These are phyloP conservation scores for Pancytospora philotis DNA, from an alignment of 371 early-diverging fungal genomes.

Conservation along the genomic window DNA sequence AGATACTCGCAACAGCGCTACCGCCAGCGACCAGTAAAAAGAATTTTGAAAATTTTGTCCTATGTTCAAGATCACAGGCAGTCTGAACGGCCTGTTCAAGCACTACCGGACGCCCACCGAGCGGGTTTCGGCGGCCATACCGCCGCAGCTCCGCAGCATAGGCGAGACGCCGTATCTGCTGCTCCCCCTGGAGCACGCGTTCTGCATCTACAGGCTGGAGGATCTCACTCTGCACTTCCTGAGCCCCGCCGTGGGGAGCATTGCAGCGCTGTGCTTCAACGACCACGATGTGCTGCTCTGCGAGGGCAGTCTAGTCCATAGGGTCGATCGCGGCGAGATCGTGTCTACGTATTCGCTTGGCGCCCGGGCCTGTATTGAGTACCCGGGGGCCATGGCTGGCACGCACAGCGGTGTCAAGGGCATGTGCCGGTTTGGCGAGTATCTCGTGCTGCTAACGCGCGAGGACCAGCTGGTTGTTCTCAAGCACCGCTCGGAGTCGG, in stretches of 20 bases:
- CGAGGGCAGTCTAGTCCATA: not conserved
- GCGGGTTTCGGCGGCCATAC: not conserved
- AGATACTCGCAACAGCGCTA: too few relatives aligned
- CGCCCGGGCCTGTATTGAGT: too few relatives aligned
- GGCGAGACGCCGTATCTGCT: constrained; percentile 4
- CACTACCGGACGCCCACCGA: constrained; percentile 6
- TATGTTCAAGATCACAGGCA: too few relatives aligned
- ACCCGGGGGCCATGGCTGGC: not conserved
- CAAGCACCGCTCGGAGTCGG: not conserved
- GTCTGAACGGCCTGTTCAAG: too few relatives aligned
- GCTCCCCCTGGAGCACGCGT: constrained; percentile 9
- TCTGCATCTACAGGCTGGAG: constrained; percentile 8
- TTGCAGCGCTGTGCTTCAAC: not conserved
- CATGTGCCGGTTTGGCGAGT: not conserved
- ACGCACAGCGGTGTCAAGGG: not conserved
- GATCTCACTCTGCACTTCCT: constrained; percentile 18
- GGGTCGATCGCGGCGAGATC: not conserved
- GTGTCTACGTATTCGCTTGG: not conserved
- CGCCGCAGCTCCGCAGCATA: not conserved
- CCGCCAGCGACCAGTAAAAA: too few relatives aligned
- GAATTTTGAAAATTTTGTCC: too few relatives aligned
- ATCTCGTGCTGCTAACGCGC: not conserved
- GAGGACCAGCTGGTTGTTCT: not conserved
- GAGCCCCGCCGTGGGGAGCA: not conserved
- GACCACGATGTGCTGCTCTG: not conserved